phyloP scores from a whole-genome alignment of 352 stramenopile species.

The Phytophthora lateralis region DNA sequence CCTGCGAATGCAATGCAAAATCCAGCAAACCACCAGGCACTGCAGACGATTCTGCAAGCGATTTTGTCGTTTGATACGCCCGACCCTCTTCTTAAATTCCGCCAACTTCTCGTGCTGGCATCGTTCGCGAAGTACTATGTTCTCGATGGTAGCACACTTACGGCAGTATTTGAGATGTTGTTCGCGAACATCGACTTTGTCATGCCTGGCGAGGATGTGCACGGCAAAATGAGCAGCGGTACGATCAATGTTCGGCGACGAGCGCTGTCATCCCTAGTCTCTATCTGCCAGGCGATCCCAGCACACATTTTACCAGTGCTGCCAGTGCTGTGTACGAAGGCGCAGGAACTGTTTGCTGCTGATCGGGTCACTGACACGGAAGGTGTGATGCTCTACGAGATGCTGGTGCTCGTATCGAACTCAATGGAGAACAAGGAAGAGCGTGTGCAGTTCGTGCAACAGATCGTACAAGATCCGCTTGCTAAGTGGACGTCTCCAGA shows the following conservation, averaged over 20 bases:
- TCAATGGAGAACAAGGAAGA: constrained; percentile 73
- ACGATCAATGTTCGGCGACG: constrained; percentile 75
- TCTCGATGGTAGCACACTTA: constrained; percentile 59
- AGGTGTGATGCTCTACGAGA: constrained; percentile 81
- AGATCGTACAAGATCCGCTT: constrained; percentile 76
- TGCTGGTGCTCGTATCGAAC: constrained; percentile 82
- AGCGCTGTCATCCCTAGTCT: constrained; percentile 71
- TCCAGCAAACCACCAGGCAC: constrained; percentile 41
- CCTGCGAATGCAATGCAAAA: constrained; percentile 47
- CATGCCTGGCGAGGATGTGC: constrained; percentile 68
- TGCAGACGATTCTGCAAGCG: constrained; percentile 56
- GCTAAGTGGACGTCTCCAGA: constrained; percentile 66
- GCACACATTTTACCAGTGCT: constrained; percentile 79
- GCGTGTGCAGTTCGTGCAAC: constrained; percentile 66
- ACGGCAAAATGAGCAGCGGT: constrained; percentile 65
- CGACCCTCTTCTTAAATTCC: constrained; percentile 77
- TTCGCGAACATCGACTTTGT: constrained; percentile 79
- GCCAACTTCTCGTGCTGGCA: constrained; percentile 68
- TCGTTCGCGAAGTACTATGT: constrained; percentile 83
- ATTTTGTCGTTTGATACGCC: constrained; percentile 59
- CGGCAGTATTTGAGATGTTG: constrained; percentile 76
- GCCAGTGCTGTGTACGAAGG: constrained; percentile 68
- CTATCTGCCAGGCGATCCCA: constrained; percentile 79
- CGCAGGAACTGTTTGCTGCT: constrained; percentile 69
- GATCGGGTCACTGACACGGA: constrained; percentile 80